Percentiles rank a stretch among this genome's conserved stretches.
phyloP scores from a whole-genome alignment of 2,329 filamentous ascomycete species.

The Trichoderma harzianum region DNA sequence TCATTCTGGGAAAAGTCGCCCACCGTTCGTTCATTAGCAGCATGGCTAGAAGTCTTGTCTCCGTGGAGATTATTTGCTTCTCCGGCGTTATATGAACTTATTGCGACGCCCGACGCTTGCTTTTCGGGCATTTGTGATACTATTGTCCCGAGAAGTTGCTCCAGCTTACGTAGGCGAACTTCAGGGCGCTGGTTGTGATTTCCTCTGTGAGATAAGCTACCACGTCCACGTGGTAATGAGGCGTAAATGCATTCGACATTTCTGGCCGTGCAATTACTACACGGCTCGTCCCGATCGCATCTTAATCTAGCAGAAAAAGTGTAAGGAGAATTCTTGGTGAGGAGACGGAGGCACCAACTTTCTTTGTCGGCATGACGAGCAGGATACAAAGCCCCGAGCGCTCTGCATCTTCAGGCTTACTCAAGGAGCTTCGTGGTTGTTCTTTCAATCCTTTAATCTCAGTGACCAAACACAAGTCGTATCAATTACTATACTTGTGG shows the following conservation, averaged over 20 bases:
- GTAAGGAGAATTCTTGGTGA: background rate
- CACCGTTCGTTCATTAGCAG: background rate
- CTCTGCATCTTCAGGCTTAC: background rate
- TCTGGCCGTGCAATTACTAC: background rate
- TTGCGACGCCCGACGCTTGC: background rate
- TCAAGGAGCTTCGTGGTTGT: background rate
- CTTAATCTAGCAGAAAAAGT: background rate
- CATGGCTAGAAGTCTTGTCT: no score
- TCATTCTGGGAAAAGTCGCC: background rate
- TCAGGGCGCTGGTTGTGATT: background rate
- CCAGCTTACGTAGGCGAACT: background rate
- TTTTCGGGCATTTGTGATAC: background rate
- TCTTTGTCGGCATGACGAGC: background rate
- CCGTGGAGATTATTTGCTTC: background rate
- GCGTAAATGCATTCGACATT: background rate
- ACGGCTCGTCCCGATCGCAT: background rate
- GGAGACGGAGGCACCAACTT: background rate
- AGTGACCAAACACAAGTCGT: background rate
- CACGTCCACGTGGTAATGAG: background rate
- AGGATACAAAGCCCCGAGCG: background rate
- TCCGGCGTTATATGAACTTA: background rate
- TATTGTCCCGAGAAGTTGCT: background rate
- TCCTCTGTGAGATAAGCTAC: background rate
- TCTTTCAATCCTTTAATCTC: background rate
- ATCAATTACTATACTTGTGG: background rate